Conservation (phyloP, 768 basidiomycete species). For the Pleurotus tuber-regium region DNA sequence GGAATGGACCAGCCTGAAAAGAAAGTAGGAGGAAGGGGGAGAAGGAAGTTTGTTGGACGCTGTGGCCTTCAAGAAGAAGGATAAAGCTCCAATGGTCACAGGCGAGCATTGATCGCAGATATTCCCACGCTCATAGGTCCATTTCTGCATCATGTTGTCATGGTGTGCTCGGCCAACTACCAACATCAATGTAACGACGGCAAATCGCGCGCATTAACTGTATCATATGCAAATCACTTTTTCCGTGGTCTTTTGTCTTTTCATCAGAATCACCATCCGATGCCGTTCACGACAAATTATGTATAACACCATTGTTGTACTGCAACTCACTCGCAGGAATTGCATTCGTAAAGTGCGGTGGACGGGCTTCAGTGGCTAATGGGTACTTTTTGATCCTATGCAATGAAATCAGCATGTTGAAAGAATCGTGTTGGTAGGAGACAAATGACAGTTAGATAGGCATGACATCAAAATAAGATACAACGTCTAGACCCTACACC, state of each 20-base stretch:
- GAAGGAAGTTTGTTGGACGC: conserved; percentile 13
- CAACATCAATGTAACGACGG: conserved; percentile 2
- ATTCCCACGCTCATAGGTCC: conserved; percentile 7
- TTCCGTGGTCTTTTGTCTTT: neutral
- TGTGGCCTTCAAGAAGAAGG: conserved; percentile 4
- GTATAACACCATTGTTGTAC: no score
- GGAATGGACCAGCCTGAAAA: conserved; percentile 21
- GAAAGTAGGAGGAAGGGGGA: conserved; percentile 16
- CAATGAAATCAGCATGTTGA: conserved; percentile 1
- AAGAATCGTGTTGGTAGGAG: neutral
- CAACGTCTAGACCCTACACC: conserved; percentile 28
- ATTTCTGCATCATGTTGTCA: conserved; percentile 6
- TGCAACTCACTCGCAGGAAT: no score
- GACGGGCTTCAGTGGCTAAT: no score
- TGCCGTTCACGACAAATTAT: no score
- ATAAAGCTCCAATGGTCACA: neutral
- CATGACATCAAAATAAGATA: no score
- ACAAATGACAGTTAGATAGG: neutral
- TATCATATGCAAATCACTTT: conserved; percentile 7
- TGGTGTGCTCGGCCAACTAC: conserved; percentile 6
- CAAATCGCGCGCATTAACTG: neutral
- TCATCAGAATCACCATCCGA: neutral
- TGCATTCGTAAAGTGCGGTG: no score
- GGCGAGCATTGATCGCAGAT: neutral
- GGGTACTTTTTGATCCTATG: no score